Base-by-base conservation (phyloP, 352 stramenopile species). In the Globisporangium heterothallicum region DNA sequence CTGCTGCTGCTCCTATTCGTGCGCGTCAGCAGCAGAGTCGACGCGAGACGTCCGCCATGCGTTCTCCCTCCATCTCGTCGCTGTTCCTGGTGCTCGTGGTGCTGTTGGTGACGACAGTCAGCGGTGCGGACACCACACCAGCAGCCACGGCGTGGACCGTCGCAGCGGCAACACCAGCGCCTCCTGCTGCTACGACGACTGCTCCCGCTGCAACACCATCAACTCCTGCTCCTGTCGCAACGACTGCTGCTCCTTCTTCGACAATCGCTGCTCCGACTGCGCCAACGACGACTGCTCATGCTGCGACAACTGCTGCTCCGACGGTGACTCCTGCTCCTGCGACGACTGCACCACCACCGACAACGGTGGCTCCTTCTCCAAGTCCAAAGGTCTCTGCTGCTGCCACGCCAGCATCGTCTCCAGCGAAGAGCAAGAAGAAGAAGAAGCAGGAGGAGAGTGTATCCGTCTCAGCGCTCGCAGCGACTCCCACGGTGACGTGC, bases 251-350 rank as follows among this genome's bases (percentile, higher is more conserved):
- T 2, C 0, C 27, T 34, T 6, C 35, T 7, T 38, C 52, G 9
- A 24, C 30, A 30, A 46, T 42, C 18, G 41, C 51, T 16, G 43
- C 55, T 0, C 46, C 48, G n/a, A 9, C 58, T 1, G 32, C 49
- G 4, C 36, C 63, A 5, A 8, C 56, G 5, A 56, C 41, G 25
- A 21, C 58, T 6, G n/a, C n/a, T n/a, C n/a, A n/a, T n/a, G n/a
- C n/a, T n/a, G n/a, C n/a, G n/a, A n/a, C n/a, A n/a, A 25, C 57
- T 3, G 53, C 61, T n/a, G 53, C 36, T 2, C 66, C 93, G 55
- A 92, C 80, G 10, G 74, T 77, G 5, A 82, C 73, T 21, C 83
- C 93, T 59, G 24, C 27, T 3, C 5, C 43, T 4, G 0, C 41
- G 5, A n/a, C 41, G 3, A 47, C 3, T 12, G 13, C 43, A 22